A percentile compares a stretch with the other conserved stretches of the same genome.
These are phyloP conservation scores for Lactarius hatsudake DNA, from an alignment of 768 basidiomycete genomes.

Conservation along the genomic window DNA sequence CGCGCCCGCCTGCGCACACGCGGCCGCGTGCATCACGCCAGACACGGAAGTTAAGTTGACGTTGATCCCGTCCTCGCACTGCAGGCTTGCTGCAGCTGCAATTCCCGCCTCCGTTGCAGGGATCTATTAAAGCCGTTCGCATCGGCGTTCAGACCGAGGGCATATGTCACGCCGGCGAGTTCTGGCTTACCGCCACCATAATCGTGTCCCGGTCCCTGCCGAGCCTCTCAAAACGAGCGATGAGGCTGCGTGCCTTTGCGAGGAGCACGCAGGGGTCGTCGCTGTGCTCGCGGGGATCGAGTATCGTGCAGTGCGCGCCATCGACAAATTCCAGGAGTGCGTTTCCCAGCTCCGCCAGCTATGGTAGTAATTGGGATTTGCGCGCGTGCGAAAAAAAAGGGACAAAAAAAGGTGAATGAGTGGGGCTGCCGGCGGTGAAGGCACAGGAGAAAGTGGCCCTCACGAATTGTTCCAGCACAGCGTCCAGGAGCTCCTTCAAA, in stretches of 20 bases:
- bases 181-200: slow-evolving; percentile 48
- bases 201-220: slow-evolving; percentile 42
- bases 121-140: slow-evolving; percentile 38
- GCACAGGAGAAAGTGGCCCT: not conserved
- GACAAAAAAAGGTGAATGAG: not conserved
- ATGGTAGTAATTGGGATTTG: not conserved
- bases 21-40: slow-evolving; percentile 51
- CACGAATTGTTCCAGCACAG: slow-evolving; percentile 22
- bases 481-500: slow-evolving; percentile 20
- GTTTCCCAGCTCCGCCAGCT: slow-evolving; percentile 53
- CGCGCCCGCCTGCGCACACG: slow-evolving; percentile 52
- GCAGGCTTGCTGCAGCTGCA: slow-evolving; percentile 43
- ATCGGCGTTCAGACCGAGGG: not conserved
- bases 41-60: slow-evolving; percentile 55
- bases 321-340: slow-evolving; percentile 43
- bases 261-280: slow-evolving; percentile 41
- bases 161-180: not conserved
- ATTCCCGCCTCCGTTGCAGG: slow-evolving; percentile 58
- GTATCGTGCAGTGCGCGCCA: slow-evolving; percentile 47
- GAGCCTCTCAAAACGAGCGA: slow-evolving; percentile 41
- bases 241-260: slow-evolving; percentile 41
- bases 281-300: slow-evolving; percentile 47
- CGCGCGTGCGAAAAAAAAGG: not conserved
- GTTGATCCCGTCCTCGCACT: slow-evolving; percentile 39
- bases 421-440: not conserved